phyloP scores from a whole-genome alignment of 2,329 filamentous ascomycete species.

The Stachybotrys echinatus region DNA sequence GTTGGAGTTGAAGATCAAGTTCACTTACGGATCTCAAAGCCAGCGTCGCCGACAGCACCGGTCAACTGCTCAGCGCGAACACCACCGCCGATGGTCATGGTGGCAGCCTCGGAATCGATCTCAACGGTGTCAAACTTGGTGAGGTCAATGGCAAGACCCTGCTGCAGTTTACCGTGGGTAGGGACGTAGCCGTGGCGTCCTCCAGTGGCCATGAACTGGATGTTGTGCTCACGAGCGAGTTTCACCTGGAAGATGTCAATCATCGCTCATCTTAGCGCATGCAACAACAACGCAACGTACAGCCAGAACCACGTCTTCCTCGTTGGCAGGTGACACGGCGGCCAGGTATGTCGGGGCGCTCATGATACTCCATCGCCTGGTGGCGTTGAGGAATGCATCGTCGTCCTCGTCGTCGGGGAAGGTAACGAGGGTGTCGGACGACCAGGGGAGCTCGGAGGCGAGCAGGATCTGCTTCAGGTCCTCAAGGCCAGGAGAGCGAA shows the following conservation, averaged over 20 bases:
- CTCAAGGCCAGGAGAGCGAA: neutral
- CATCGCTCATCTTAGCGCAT: neutral
- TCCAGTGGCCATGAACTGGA: neutral
- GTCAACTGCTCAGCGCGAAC: neutral
- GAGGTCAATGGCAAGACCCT: neutral
- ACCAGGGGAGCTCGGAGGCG: neutral
- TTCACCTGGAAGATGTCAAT: neutral
- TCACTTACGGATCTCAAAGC: neutral
- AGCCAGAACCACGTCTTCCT: neutral
- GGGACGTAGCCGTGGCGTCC: neutral
- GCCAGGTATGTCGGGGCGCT: neutral
- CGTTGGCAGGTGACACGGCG: neutral
- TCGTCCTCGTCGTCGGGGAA: neutral
- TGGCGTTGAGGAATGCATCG: neutral
- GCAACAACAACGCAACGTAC: too few species aligned
- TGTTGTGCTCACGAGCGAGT: neutral
- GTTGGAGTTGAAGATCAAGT: neutral
- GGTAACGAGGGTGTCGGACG: neutral
- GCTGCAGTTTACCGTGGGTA: neutral
- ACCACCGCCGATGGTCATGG: neutral
- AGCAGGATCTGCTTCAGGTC: neutral
- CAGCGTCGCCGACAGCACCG: neutral
- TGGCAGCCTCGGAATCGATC: neutral
- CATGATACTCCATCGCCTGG: neutral
- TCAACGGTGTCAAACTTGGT: neutral